Conservation (phyloP, 2,329 filamentous ascomycete genomes). For the Fusarium sp. region DNA sequence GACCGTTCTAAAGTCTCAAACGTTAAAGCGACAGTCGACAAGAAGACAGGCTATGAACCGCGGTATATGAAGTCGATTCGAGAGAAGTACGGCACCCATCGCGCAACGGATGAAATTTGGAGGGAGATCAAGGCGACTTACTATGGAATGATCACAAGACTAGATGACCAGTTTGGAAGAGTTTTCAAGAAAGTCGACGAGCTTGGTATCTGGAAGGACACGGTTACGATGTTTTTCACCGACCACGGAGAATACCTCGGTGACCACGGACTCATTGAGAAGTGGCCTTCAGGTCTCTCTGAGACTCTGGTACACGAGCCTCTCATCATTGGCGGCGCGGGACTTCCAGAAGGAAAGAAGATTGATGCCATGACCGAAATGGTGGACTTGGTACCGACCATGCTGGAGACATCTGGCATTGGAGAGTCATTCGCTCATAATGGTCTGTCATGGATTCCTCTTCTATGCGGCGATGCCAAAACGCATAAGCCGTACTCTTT, state of each 20-base stretch:
- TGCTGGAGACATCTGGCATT: conserved; percentile 53
- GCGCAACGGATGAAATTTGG: conserved; percentile 56
- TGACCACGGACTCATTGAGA: conserved; percentile 60
- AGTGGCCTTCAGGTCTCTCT: conserved; percentile 58
- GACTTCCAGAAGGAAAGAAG: conserved; percentile 49
- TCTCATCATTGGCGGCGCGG: conserved; percentile 55
- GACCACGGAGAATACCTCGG: conserved; percentile 60
- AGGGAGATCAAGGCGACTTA: conserved; percentile 57
- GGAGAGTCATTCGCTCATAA: conserved; percentile 54
- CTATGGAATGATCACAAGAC: conserved; percentile 58
- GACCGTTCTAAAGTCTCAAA: conserved; percentile 46
- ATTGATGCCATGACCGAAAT: conserved; percentile 54
- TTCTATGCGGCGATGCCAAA: conserved; percentile 38
- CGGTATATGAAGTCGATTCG: conserved; percentile 54
- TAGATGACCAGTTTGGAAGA: conserved; percentile 58
- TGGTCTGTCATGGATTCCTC: conserved; percentile 49
- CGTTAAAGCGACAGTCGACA: conserved; percentile 3
- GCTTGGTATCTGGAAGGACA: conserved; percentile 50
- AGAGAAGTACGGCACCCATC: conserved; percentile 50
- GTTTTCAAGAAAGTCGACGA: conserved; percentile 50
- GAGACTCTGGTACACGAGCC: conserved; percentile 56
- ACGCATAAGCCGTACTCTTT: conserved; percentile 55
- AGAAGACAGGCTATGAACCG: conserved; percentile 55
- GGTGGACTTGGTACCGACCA: conserved; percentile 58
- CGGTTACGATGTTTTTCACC: conserved; percentile 57